Percentiles rank a stretch among this genome's conserved stretches.
Conservation (phyloP, 164 flowering plant genomes). For the Stephania yunnanensis region DNA sequence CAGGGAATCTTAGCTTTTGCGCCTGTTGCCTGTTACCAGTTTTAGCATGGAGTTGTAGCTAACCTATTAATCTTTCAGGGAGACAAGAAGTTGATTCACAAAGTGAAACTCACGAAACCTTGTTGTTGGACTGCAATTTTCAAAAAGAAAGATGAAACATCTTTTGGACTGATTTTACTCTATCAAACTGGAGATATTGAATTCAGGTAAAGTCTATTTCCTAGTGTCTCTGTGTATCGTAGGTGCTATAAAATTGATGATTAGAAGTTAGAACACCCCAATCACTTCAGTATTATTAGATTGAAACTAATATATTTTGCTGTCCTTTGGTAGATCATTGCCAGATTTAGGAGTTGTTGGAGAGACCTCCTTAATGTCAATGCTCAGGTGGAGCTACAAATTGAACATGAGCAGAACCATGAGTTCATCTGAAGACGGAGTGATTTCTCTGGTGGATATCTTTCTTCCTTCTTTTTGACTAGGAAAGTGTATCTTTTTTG, state of each 20-base stretch:
- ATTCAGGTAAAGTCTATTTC: slow-evolving; percentile 36
- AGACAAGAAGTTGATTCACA: slow-evolving; percentile 41
- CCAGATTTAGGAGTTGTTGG: slow-evolving; percentile 56
- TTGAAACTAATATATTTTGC: not conserved
- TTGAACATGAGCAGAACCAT: slow-evolving; percentile 58
- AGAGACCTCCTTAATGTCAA: slow-evolving; percentile 53
- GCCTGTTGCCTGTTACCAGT: not conserved
- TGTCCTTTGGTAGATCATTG: slow-evolving; percentile 55
- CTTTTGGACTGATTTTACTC: slow-evolving; percentile 47
- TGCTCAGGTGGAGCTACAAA: slow-evolving; percentile 76
- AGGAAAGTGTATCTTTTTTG: not conserved
- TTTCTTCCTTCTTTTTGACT: slow-evolving; percentile 8
- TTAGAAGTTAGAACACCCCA: not conserved
- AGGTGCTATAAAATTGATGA: slow-evolving; percentile 2
- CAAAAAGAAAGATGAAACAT: slow-evolving; percentile 34
- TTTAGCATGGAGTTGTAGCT: slow-evolving; percentile 2
- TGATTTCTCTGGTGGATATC: slow-evolving; percentile 49
- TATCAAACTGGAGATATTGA: slow-evolving; percentile 68
- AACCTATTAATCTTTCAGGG: slow-evolving; percentile 40
- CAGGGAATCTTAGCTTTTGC: slow-evolving; percentile 10
- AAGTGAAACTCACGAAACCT: slow-evolving; percentile 60
- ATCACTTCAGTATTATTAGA: not conserved
- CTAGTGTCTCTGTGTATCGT: not conserved
- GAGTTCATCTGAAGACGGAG: slow-evolving; percentile 46
- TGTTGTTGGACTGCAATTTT: slow-evolving; percentile 77